These are phyloP conservation scores for Penicillium samsonianum DNA, from an alignment of 495 filamentous ascomycete genomes.

Conservation along the genomic window DNA sequence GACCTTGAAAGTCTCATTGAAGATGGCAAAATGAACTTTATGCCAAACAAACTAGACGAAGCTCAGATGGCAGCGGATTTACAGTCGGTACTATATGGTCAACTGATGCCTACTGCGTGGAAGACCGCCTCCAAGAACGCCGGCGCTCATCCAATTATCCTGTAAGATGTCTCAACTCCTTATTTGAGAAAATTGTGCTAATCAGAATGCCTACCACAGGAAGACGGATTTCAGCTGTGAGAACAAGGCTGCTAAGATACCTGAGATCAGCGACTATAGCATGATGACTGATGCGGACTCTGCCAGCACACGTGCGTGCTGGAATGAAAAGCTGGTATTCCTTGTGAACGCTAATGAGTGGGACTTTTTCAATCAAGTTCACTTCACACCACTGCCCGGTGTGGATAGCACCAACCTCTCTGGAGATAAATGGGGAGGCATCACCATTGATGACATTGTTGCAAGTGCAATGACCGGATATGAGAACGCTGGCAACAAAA, in stretches of 20 bases:
- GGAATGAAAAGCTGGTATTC: not conserved
- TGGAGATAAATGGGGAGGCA: not conserved
- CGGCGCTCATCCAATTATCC: not conserved
- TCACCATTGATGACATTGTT: not conserved
- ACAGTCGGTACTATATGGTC: not conserved
- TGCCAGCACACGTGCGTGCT: not conserved
- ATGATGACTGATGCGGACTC: not conserved
- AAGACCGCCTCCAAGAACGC: not conserved
- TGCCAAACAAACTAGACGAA: not conserved
- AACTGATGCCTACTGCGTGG: not conserved
- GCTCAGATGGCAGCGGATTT: not conserved
- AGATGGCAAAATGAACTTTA: not conserved
- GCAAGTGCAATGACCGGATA: not conserved
- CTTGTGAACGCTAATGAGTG: not conserved
- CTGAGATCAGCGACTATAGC: not conserved
- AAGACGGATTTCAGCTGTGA: not conserved
- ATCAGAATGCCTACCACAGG: not conserved
- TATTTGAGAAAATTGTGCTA: not conserved
- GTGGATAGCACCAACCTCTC: not conserved
- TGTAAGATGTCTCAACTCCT: not conserved
- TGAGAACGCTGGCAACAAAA: not conserved
- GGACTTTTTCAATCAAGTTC: not conserved
- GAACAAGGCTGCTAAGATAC: not conserved
- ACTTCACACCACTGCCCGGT: not conserved
- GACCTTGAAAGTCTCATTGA: not conserved